A percentile compares a stretch with the other conserved stretches of the same genome.
Conservation (phyloP, 768 basidiomycete genomes). For the Tulasnella sp. region DNA sequence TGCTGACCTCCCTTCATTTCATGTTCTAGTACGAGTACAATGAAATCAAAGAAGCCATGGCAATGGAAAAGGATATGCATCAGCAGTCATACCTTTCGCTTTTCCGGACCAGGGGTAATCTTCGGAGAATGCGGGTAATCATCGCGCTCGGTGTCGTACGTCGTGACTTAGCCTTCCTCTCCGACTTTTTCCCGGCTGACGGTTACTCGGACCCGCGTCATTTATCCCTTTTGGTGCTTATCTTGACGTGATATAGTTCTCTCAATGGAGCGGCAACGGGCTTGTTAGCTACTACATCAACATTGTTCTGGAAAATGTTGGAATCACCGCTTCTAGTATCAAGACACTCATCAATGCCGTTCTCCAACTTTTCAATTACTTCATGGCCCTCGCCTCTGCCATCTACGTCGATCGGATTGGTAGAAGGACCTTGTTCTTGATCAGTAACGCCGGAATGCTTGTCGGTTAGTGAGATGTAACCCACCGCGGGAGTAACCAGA, state of each 20-base stretch:
- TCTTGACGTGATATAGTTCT: conserved; percentile 42
- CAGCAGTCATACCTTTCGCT: conserved; percentile 50
- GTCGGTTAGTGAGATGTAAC: conserved; percentile 42
- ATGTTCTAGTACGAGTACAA: conserved; percentile 31
- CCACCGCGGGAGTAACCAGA: neutral
- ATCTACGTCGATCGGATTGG: conserved; percentile 65
- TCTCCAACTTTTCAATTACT: conserved; percentile 55
- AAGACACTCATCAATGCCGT: conserved; percentile 62
- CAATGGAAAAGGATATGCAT: conserved; percentile 55
- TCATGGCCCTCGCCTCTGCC: conserved; percentile 53
- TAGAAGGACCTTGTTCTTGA: conserved; percentile 65
- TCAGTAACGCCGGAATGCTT: conserved; percentile 60
- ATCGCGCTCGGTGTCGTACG: conserved; percentile 37
- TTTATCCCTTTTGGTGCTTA: neutral
- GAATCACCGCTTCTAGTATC: conserved; percentile 51
- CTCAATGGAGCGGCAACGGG: conserved; percentile 55
- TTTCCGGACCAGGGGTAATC: conserved; percentile 62
- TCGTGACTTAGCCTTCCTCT: conserved; percentile 39
- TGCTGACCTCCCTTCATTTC: neutral
- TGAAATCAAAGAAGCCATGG: conserved; percentile 64
- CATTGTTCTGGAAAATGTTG: conserved; percentile 41
- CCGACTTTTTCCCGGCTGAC: neutral
- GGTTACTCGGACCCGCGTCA: neutral
- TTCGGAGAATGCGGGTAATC: conserved; percentile 63
- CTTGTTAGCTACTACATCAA: conserved; percentile 61